Base-by-base conservation (phyloP, 371 early-diverging fungal genomes). In the Rhizopus arrhizus region DNA sequence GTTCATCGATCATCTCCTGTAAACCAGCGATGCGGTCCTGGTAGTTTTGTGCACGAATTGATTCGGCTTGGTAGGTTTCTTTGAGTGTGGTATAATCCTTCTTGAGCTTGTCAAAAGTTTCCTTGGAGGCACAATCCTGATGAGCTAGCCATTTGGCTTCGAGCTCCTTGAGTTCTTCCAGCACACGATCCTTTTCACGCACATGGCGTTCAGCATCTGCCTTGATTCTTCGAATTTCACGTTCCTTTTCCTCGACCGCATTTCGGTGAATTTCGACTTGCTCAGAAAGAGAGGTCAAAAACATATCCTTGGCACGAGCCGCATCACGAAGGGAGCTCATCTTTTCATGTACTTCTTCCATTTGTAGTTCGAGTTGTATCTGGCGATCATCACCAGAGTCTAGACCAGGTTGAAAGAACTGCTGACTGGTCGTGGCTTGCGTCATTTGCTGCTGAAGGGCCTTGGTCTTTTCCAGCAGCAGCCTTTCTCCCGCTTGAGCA, bases 271-370 rank as follows among this genome's bases (percentile, higher is more conserved):
- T 56, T 41, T 78, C 78, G 4, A 81, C 75, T 40, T 81, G 81
- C 57, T 81, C 78, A 0, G 78, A 72, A n/a, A 81, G 61, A 2
- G 67, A 63, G 32, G 59, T 65, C 32, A 81, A 50, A 40, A 81
- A 81, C 73, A 78, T 73, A 29, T 81, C 81, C 36, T 74, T 71
- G 63, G 81, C 81, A 35, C 77, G 73, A 55, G 78, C 77, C 36
- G 75, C 70, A 16, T 81, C 81, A 58, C 70, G 74, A 7, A 78
- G 16, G 0, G 78, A 76, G 10, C 60, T 65, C 70, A 81, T 69
- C 55, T 78, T 78, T 51, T 81, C 78, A 47, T 81, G 81, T 8
- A 75, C 77, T 55, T 76, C 77, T 55, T 81, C 78, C 74, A 81
- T 75, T 46, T 81, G 78, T 58, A 76, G 66, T 58, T 81, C 78